These are phyloP conservation scores for Umbelopsis sp. DNA, from an alignment of 192 early-diverging fungal genomes.

Conservation along the genomic window DNA sequence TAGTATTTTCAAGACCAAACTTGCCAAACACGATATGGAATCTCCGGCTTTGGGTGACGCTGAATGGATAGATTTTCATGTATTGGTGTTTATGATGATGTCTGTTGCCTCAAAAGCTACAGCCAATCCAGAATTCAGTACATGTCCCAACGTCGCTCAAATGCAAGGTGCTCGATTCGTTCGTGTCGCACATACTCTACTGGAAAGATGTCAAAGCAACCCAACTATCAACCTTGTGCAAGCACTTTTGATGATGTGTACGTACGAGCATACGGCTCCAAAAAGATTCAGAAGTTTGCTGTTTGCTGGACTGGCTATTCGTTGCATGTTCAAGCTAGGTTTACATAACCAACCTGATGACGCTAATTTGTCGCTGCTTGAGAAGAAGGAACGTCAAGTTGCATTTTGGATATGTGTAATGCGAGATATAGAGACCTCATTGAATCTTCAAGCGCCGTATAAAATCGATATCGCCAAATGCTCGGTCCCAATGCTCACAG, in stretches of 20 bases:
- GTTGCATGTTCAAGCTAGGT: conserved; percentile 4
- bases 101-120: neutral
- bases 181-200: neutral
- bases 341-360: conserved; percentile 8
- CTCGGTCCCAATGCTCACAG: neutral
- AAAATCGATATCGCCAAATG: neutral
- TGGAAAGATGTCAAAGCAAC: neutral
- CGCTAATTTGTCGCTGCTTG: neutral
- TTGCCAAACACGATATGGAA: neutral
- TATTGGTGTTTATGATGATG: neutral
- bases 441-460: conserved; percentile 13
- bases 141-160: neutral
- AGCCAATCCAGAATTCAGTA: neutral
- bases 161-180: conserved; percentile 1
- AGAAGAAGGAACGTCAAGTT: neutral
- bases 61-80: conserved; percentile 12
- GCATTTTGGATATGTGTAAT: conserved; percentile 4
- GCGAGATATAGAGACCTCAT: neutral
- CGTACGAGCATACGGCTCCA: neutral
- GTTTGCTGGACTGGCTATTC: conserved; percentile 10
- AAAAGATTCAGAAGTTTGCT: neutral
- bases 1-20: neutral
- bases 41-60: neutral
- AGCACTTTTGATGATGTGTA: conserved; percentile 10
- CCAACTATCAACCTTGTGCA: conserved; percentile 9